Base-by-base conservation (phyloP, 306 rosid species). In the Macrotyloma uniflorum region DNA sequence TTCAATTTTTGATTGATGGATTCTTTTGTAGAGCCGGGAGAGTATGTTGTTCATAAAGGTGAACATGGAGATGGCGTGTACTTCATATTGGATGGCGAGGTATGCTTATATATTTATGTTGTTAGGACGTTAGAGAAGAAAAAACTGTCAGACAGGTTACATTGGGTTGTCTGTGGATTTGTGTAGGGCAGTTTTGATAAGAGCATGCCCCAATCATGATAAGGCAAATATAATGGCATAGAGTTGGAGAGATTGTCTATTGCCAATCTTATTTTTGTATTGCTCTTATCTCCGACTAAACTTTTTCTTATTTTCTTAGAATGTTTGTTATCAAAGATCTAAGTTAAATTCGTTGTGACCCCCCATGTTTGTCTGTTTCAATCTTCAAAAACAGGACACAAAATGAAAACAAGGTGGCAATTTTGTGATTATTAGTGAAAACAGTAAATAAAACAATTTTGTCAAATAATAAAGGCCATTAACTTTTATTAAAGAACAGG, bases 11-110 rank as follows among this genome's bases (percentile, higher is more conserved):
- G n/a, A 53, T 73, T 65, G 54, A 26, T 75, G 54, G 45, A 12
- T 49, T 76, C 28, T 54, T 55, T 26, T 87, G 83, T 77, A 95
- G 98, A 87, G 71, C 67, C 64, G 14, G 90, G 97, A 70, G 93
- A 83, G 30, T 82, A 82, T 81, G 86, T 92, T 81, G 96, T 84
- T 49, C 96, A 89, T 13, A 97, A 88, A 84, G 98, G 92, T 51
- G 93, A 92, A 80, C 63, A 70, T 3, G 96, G 92, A 11, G 93
- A 85, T 75, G 98, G 96, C 13, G 80, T 91, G 79, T 93, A 91
- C 91, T 95, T 95, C 87, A 80, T 95, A 50, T 86, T 88, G 96
- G 93, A 91, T 66, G 98, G 98, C 81, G 96, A 91, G 94, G 98
- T 95, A 86, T 77, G 81, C 46, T 67, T 50, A 10, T 79, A 19